Conservation (phyloP, 805 yeast species). For the Metschnikowia baotianmanensis region DNA sequence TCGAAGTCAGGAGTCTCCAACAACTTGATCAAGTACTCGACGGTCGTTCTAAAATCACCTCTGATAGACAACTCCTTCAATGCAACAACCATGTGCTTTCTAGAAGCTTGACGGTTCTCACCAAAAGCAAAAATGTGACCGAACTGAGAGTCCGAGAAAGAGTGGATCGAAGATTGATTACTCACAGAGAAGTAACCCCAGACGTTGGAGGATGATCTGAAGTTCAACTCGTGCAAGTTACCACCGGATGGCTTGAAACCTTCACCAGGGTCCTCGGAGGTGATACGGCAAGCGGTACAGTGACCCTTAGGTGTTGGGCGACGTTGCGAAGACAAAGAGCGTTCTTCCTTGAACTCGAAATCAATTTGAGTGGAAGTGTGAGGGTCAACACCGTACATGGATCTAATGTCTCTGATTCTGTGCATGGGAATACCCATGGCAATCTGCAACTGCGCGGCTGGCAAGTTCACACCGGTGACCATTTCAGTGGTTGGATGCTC, state of each 20-base stretch:
- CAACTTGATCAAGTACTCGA: conserved; percentile 91
- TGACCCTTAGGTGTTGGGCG: conserved; percentile 97
- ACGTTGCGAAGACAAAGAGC: conserved; percentile 75
- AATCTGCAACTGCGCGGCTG: conserved; percentile 97
- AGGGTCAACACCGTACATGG: conserved; percentile 94
- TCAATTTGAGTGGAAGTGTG: conserved; percentile 88
- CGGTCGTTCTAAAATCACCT: conserved; percentile 98
- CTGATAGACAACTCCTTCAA: conserved; percentile 93
- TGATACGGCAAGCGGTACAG: conserved; percentile 98
- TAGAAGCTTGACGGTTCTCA: conserved; percentile 95
- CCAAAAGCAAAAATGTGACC: conserved; percentile 99
- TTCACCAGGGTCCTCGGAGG: conserved; percentile 98
- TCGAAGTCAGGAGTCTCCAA: conserved; percentile 96
- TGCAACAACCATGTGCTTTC: conserved; percentile 99
- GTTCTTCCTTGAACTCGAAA: conserved; percentile 77
- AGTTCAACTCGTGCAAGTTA: conserved; percentile 90
- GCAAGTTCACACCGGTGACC: conserved; percentile 98
- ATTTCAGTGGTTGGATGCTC: conserved; percentile 99
- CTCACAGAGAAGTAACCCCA: conserved; percentile 99
- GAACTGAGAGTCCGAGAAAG: conserved; percentile 96
- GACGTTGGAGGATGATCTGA: conserved; percentile 94
- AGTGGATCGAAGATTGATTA: conserved; percentile 94
- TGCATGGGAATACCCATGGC: conserved; percentile 99
- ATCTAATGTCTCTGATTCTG: conserved; percentile 88
- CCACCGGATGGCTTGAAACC: conserved; percentile 99